phyloP scores from a whole-genome alignment of 176 grass and related monocot genomes.

The Thalia dealbata region DNA sequence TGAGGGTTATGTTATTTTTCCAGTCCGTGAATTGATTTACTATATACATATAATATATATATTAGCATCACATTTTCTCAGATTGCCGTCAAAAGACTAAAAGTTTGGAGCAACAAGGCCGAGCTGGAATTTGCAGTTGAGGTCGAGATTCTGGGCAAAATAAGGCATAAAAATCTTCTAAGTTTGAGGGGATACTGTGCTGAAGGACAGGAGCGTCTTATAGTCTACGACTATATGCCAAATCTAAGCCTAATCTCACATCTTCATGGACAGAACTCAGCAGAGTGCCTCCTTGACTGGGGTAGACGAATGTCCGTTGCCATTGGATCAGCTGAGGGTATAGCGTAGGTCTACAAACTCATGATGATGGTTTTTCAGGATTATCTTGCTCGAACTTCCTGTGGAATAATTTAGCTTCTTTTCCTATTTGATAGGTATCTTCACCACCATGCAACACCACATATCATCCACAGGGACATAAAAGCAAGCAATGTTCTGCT shows the following conservation, averaged over 20 bases:
- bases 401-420: background rate
- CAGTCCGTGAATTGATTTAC: too few species aligned
- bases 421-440: background rate
- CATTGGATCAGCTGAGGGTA: background rate
- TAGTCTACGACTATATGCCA: background rate
- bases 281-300: background rate
- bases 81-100: background rate
- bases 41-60: too few species aligned
- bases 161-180: background rate
- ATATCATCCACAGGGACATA: background rate
- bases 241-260: background rate
- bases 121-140: background rate
- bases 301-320: background rate
- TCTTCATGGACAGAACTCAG: background rate
- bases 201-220: background rate
- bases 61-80: background rate
- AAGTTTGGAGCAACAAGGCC: background rate
- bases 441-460: background rate
- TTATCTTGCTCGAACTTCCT: too few species aligned
- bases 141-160: background rate
- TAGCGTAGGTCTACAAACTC: background rate
- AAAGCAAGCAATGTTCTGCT: conserved; percentile 1
- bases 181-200: background rate
- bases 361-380: background rate
- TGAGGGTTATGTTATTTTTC: too few species aligned